Percentiles rank a stretch among this genome's conserved stretches.
Evolutionary conservation across 2,329 filamentous ascomycete genomes (phyloP).

Genomic region (Thelonectria olida): DNA sequence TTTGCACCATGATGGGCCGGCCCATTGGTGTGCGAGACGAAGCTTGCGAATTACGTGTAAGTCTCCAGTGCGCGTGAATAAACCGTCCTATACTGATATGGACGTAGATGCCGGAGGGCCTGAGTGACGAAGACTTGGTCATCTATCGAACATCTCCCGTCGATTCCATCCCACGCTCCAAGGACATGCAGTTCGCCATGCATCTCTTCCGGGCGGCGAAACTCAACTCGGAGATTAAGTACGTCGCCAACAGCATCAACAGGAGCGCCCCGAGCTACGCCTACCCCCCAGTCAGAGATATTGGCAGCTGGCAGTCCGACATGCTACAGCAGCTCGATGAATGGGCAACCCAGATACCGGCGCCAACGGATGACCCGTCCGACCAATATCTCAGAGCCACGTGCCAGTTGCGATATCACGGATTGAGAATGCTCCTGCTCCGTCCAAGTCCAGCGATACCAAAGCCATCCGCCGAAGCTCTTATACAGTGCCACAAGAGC

Average conservation of each 20-base stretch:
- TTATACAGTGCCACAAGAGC: slow-evolving; percentile 54
- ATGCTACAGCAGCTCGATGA: slow-evolving; percentile 51
- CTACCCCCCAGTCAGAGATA: slow-evolving; percentile 55
- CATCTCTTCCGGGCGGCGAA: slow-evolving; percentile 58
- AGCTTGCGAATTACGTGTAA: slow-evolving; percentile 60
- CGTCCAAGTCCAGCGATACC: slow-evolving; percentile 63
- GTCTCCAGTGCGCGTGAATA: background rate
- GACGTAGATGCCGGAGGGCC: slow-evolving; percentile 41
- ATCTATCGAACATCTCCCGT: background rate
- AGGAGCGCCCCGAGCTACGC: slow-evolving; percentile 57
- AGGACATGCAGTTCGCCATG: slow-evolving; percentile 52
- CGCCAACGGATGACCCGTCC: slow-evolving; percentile 14
- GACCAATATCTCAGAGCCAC: slow-evolving; percentile 41
- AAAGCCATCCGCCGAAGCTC: slow-evolving; percentile 51
- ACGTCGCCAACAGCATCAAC: slow-evolving; percentile 62
- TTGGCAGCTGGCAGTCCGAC: slow-evolving; percentile 56
- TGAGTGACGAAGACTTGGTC: slow-evolving; percentile 34
- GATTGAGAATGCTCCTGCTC: slow-evolving; percentile 58
- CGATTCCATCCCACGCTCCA: background rate
- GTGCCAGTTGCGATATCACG: slow-evolving; percentile 58
- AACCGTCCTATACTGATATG: too few species aligned
- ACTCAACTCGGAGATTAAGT: slow-evolving; percentile 67
- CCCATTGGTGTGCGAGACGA: slow-evolving; percentile 65
- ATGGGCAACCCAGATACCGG: slow-evolving; percentile 52
- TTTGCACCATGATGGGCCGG: slow-evolving; percentile 65